phyloP scores from a whole-genome alignment of 2,329 filamentous ascomycete genomes.

The Alternaria consortialis region DNA sequence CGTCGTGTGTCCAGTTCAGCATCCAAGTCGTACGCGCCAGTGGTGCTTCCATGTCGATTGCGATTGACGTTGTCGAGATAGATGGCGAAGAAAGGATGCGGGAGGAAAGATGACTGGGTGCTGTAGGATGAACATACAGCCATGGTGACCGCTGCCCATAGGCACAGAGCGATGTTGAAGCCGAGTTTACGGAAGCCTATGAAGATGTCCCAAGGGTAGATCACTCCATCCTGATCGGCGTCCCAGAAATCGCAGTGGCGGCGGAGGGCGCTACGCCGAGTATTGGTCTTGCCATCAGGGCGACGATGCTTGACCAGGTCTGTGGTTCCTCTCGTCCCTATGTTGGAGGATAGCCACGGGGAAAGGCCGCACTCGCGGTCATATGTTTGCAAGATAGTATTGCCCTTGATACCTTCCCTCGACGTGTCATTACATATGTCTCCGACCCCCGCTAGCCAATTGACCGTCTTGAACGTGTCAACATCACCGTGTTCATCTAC shows the following conservation, averaged over 20 bases:
- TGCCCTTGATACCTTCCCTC: neutral
- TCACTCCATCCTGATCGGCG: constrained; percentile 19
- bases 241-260: constrained; percentile 32
- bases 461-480: neutral
- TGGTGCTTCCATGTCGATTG: constrained; percentile 29
- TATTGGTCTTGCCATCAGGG: neutral
- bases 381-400: neutral
- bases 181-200: constrained; percentile 25
- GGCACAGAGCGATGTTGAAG: constrained; percentile 22
- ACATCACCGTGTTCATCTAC: neutral
- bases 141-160: constrained; percentile 31
- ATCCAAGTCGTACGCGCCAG: constrained; percentile 27
- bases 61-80: constrained; percentile 26
- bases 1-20: constrained; percentile 24
- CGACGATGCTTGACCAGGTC: neutral
- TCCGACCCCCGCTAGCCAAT: constrained; percentile 16
- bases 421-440: constrained; percentile 2
- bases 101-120: constrained; percentile 22
- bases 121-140: constrained; percentile 24
- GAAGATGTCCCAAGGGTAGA: constrained; percentile 32
- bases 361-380: neutral
- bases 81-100: constrained; percentile 28
- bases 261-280: constrained; percentile 20
- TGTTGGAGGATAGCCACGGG: neutral
- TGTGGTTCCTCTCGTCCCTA: neutral